Evolutionary conservation across 129 eudicot species (phyloP).

Genomic region (Daucus carota): DH1_v3.0 NC_030385.2:6602001-6602500

Average conservation of each 20-base stretch:
- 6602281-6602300: slow-evolving; percentile 71
- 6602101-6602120: neutral
- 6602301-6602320: slow-evolving; percentile 54
- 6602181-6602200: too few species aligned
- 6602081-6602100: neutral
- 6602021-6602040: neutral
- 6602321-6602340: slow-evolving; percentile 37
- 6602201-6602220: too few species aligned
- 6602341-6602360: too few species aligned
- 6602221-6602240: slow-evolving; percentile 73
- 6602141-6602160: slow-evolving; percentile 10
- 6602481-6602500: too few species aligned
- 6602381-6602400: too few species aligned
- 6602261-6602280: slow-evolving; percentile 61
- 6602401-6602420: too few species aligned
- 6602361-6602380: too few species aligned
- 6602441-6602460: too few species aligned
- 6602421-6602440: too few species aligned
- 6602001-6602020: neutral
- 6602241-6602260: slow-evolving; percentile 65
- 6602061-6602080: neutral
- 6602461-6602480: too few species aligned
- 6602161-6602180: slow-evolving; percentile 4
- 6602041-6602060: neutral
- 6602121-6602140: slow-evolving; percentile 11